Conservation (phyloP, 371 early-diverging fungal genomes). For the Coemansia sp. region DNA sequence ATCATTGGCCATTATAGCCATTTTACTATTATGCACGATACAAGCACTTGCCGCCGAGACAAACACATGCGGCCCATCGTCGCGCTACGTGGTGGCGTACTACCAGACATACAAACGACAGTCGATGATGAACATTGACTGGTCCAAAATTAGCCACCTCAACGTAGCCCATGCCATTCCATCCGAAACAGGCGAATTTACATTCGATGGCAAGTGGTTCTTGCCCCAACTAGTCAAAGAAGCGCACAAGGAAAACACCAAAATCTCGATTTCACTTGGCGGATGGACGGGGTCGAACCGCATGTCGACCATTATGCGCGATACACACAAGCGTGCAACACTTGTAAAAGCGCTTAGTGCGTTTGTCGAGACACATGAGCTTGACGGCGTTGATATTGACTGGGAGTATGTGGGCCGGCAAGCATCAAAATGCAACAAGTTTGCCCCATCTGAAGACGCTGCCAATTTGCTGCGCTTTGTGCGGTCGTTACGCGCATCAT, state of each 20-base stretch:
- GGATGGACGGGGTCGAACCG: constrained; percentile 50
- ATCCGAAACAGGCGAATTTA: constrained; percentile 50
- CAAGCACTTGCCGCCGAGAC: neutral
- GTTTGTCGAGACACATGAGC: constrained; percentile 55
- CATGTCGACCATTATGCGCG: constrained; percentile 53
- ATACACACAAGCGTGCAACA: constrained; percentile 46
- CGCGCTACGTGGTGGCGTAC: constrained; percentile 48
- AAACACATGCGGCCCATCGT: constrained; percentile 32
- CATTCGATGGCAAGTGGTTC: constrained; percentile 49
- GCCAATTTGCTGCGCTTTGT: constrained; percentile 64
- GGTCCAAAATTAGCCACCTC: constrained; percentile 66
- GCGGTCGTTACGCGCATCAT: constrained; percentile 61
- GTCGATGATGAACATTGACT: constrained; percentile 58
- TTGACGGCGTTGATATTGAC: constrained; percentile 59
- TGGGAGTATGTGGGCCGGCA: constrained; percentile 82
- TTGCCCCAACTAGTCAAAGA: constrained; percentile 50
- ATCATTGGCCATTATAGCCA: neutral
- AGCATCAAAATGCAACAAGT: constrained; percentile 68
- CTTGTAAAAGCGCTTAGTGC: constrained; percentile 55
- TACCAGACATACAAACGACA: constrained; percentile 48
- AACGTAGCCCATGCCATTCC: constrained; percentile 84
- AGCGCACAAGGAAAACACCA: constrained; percentile 56
- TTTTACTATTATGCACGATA: neutral
- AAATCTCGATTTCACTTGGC: constrained; percentile 59
- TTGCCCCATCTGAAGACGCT: constrained; percentile 56